phyloP scores from a whole-genome alignment of 208 protist genomes.

The Wallacemonas collosoma region DNA sequence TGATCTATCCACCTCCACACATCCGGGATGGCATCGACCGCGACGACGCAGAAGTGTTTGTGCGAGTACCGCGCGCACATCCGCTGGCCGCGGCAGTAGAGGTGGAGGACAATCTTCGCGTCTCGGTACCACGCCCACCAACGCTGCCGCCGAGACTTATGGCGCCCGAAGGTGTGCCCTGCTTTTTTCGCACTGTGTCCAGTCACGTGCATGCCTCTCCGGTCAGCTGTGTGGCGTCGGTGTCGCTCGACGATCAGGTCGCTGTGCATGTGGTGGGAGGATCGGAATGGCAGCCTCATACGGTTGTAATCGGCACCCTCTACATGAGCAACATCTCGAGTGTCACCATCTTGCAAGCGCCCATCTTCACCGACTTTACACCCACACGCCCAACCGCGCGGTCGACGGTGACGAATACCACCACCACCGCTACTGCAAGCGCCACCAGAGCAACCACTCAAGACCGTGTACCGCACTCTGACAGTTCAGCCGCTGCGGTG shows the following conservation, averaged over 20 bases:
- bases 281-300: neutral
- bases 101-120: too few species aligned
- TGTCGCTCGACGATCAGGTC: neutral
- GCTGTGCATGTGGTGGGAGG: neutral
- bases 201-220: neutral
- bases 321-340: neutral
- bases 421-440: neutral
- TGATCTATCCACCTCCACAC: neutral
- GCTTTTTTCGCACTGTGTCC: neutral
- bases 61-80: neutral
- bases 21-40: neutral
- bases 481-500: neutral
- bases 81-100: neutral
- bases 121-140: neutral
- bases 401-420: neutral
- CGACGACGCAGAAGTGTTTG: slow-evolving; percentile 16
- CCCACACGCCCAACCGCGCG: neutral
- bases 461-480: neutral
- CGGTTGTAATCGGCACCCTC: neutral
- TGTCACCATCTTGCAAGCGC: neutral
- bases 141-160: neutral
- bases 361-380: neutral
- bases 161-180: neutral
- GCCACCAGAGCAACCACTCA: neutral
- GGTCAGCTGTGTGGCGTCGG: neutral